Evolutionary conservation across 164 flowering plant species (phyloP).

Genomic region (Umbilicus rupestris): DNA sequence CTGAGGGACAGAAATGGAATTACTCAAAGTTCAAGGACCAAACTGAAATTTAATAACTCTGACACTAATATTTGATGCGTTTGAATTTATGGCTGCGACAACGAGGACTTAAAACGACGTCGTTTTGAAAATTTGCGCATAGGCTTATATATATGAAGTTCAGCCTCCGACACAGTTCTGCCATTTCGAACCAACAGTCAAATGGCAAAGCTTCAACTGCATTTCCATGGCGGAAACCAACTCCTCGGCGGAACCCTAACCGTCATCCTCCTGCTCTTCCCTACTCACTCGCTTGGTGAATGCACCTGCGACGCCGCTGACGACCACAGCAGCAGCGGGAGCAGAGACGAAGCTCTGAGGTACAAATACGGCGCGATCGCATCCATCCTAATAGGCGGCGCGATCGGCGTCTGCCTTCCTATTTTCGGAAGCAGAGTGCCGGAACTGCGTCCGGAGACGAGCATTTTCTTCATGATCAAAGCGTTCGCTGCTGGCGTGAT

Average conservation of each 20-base stretch:
- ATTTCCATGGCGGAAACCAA: not conserved
- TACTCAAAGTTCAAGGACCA: too few species aligned
- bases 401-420: slow-evolving; percentile 1
- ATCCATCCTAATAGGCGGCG: not conserved
- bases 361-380: not conserved
- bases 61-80: too few species aligned
- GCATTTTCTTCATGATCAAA: slow-evolving; percentile 24
- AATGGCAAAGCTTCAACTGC: not conserved
- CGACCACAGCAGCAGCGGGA: too few species aligned
- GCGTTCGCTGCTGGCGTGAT: slow-evolving; percentile 42
- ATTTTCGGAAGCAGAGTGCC: slow-evolving; percentile 13
- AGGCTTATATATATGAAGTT: too few species aligned
- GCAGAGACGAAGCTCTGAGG: not conserved
- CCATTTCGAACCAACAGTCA: not conserved
- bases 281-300: not conserved
- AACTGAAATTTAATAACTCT: too few species aligned
- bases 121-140: too few species aligned
- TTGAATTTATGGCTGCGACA: too few species aligned
- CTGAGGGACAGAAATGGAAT: too few species aligned
- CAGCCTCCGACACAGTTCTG: too few species aligned
- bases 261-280: not conserved
- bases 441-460: slow-evolving; percentile 18
- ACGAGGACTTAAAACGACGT: too few species aligned
- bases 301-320: slow-evolving; percentile 3
- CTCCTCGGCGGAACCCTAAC: not conserved